Base-by-base conservation (phyloP, 1,284 basidiomycete genomes). In the Sanguinoderma infundibulare region DNA sequence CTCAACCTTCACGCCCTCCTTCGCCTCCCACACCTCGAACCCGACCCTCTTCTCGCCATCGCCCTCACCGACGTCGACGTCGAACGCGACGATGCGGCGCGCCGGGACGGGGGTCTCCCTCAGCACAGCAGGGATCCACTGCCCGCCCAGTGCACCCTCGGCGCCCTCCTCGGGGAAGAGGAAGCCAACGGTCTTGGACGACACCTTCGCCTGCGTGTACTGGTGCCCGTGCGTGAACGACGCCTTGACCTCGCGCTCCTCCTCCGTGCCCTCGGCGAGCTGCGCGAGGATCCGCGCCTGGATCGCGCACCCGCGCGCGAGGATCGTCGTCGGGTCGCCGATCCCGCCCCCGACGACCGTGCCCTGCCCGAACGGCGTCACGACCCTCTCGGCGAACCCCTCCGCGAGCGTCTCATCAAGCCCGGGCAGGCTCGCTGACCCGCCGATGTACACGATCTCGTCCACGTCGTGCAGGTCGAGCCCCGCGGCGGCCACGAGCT, bases 371-470 rank as follows among this genome's bases (percentile, higher is more conserved):
- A 91, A 91, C 0, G 89, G 86, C 1, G 87, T 88, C 61, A 82
- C 77, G 36, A 89, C 74, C 15, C 84, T 83, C 68, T 95, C 92
- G 34, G 82, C 73, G 75, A 98, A 92, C 40, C 92, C 85, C 57
- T 84, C 79, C 34, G 80, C 77, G 26, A 99, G 78, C 58, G 89
- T 81, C 72, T 91, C 88, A 72, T 94, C 88, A 49, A 98, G 82
- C 15, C 95, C 95, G 0, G 95, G 92, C 32, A 98, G 83, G 66
- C 89, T 89, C 28, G 94, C 87, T 2, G 94, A 92, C 5, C 95
- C 94, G 32, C 98, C 97, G 42, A 95, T 89, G 68, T 98, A 93
- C 34, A 97, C 86, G 66, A 98, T 86, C 80, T 98, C 96, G 74
- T 98, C 94, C 56, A 98, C 84, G 69, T 87, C 90, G 78, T 83